Evolutionary conservation across 23 red algal species (phyloP), one percentile per base, ranked within the genome.

Genomic region (Pyropia haitanensis): DNA sequence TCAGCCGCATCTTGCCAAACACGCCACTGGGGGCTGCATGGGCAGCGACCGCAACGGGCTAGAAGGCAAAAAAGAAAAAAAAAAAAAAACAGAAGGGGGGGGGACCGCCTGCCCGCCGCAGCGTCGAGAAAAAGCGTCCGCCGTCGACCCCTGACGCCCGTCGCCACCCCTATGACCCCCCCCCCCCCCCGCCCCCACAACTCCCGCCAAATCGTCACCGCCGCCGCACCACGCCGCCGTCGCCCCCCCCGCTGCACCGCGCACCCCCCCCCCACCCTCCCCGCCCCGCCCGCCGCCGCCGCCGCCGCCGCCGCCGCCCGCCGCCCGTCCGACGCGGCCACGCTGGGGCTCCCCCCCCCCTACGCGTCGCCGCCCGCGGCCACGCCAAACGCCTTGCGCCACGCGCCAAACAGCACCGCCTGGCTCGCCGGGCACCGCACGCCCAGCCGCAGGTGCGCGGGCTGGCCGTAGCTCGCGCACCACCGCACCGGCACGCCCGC

Each of bases 401-500:
- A 90, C 18, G 94, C 94, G 14, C 24, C 44, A 48, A 88, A 86
- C 39, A 98, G 49, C 27, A 81, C 74, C 61, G 82, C 65, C 71
- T 98, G 94, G 50, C 75, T 52, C 44, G 86, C 72, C 2, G 85
- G 80, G n/a, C 57, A 22, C 66, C 94, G 77, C 17, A 98, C 80
- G 64, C 85, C 94, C 1, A 98, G 68, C 3, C 94, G 80, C 67
- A 98, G 59, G 49, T 70, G 81, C 21, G 32, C 33, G 15, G 86
- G 86, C 58, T 73, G 55, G 5, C 84, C 92, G 72, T 82, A 98
- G 52, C 79, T 88, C 5, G 79, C 80, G 77, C 94, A 98, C 62
- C 61, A 74, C 49, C 94, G 51, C 14, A 98, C 86, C 21, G 94
- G 94, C 33, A 87, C 91, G 13, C 94, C 94, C 9, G 74, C 90